Evolutionary conservation across 768 basidiomycete genomes (phyloP), one percentile per base, ranked within the genome.

Genomic region (Pisolithus microcarpus): DNA sequence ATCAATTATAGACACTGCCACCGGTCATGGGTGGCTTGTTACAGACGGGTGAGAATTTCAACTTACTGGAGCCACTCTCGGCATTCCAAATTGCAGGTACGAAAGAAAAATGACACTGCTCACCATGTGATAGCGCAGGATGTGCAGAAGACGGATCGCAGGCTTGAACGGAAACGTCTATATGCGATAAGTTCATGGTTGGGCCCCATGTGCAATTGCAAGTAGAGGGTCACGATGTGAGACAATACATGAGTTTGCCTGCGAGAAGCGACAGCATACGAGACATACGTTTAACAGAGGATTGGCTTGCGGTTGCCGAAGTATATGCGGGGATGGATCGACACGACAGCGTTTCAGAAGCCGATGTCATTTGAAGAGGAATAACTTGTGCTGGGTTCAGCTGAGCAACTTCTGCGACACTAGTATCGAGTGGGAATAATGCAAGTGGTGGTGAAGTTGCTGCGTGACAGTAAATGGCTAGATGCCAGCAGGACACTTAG

Each of bases 111-210:
- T 43, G 50, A 0, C 21, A 13, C 19, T 31, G n/a, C 5, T 19
- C 8, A 37, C 30, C 37, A 43, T 51, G 24, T n/a, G n/a, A 1
- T 3, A 36, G 30, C 9, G 46, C 10, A 11, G 34, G 15, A 44
- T 34, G 48, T 6, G 50, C 47, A 4, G 36, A 5, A 18, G 42
- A 43, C 31, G 52, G 34, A 11, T 21, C 19, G 34, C n/a, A 50
- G 21, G 52, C 52, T 46, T 61, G 61, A 13, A 46, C 53, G 13
- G 56, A 59, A 2, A 19, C 45, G 10, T 55, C 52, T 13, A 40
- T 43, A 18, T 53, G 53, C 28, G 48, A 38, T 31, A 11, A 50
- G 6, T 43, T 24, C 2, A 39, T 37, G 15, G 15, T 43, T 40
- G 26, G 6, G 1, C 39, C 30, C n/a, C 15, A 7, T 2, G 50